These are phyloP conservation scores for Naganishia vaughanmartiniae DNA, from an alignment of 768 basidiomycete genomes.

Conservation along the genomic window DNA sequence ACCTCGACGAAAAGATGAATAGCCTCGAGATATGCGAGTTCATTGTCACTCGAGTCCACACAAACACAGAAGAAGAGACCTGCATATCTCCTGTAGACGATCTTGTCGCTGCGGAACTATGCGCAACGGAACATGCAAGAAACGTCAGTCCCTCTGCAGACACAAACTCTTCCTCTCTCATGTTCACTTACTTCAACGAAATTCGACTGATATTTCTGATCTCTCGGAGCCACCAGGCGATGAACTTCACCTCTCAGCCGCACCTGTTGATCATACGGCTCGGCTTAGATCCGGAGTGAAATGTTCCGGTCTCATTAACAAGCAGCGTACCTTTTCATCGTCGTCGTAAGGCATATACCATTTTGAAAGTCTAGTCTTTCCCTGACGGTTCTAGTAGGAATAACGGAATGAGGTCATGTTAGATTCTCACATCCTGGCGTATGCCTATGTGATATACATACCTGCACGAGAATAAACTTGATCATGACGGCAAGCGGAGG, in stretches of 20 bases:
- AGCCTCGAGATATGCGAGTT: slow-evolving; percentile 92
- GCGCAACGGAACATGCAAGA: neutral
- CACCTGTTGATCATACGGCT: slow-evolving; percentile 59
- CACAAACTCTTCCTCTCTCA: neutral
- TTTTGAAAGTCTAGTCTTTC: slow-evolving; percentile 93
- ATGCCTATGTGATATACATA: slow-evolving; percentile 47
- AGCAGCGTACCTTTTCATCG: slow-evolving; percentile 79
- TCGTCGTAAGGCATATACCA: slow-evolving; percentile 99
- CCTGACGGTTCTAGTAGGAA: slow-evolving; percentile 84
- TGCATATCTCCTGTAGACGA: slow-evolving; percentile 94
- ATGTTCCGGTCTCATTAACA: neutral
- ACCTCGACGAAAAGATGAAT: slow-evolving; percentile 98
- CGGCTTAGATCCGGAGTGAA: too few species aligned
- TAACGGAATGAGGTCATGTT: slow-evolving; percentile 3
- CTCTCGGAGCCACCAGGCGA: slow-evolving; percentile 87
- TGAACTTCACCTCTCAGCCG: slow-evolving; percentile 94
- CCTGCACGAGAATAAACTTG: slow-evolving; percentile 95
- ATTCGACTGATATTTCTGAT: slow-evolving; percentile 98
- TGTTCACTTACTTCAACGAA: slow-evolving; percentile 80
- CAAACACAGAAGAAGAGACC: slow-evolving; percentile 97
- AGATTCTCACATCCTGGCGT: neutral
- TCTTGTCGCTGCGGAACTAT: slow-evolving; percentile 95
- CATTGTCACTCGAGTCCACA: slow-evolving; percentile 97
- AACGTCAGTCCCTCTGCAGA: neutral
- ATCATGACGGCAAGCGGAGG: slow-evolving; percentile 63